phyloP scores from a whole-genome alignment of 2,329 filamentous ascomycete genomes.

The Talaromyces piceae region DNA sequence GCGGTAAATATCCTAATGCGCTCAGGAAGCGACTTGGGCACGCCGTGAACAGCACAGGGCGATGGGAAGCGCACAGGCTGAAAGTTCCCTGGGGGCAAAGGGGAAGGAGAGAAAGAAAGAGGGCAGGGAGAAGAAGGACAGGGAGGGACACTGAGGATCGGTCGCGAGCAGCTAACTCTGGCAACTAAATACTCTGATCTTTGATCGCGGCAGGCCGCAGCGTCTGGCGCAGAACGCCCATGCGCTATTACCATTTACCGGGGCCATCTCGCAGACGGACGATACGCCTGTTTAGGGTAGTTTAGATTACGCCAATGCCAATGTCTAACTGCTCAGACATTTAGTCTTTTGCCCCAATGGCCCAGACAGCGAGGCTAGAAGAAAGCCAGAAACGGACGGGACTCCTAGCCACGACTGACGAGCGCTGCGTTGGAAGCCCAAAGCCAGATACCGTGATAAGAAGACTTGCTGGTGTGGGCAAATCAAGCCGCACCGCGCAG shows the following conservation, averaged over 20 bases:
- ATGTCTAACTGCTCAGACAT: neutral
- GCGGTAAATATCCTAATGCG: neutral
- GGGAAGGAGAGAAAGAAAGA: neutral
- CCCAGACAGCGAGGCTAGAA: no score
- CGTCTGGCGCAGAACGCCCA: neutral
- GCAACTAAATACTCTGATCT: neutral
- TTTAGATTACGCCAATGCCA: neutral
- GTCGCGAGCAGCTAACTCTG: neutral
- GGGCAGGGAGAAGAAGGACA: neutral
- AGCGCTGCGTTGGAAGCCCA: no score
- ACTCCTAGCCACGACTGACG: neutral
- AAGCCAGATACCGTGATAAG: no score
- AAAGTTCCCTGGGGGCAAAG: neutral
- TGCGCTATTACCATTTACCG: neutral
- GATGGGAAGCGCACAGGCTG: neutral
- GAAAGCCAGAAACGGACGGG: neutral
- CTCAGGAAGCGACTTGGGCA: neutral
- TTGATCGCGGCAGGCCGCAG: neutral
- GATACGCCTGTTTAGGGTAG: neutral
- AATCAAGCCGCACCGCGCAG: neutral
- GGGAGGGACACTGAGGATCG: neutral
- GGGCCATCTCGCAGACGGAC: neutral
- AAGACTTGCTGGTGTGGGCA: neutral
- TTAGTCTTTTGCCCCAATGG: neutral
- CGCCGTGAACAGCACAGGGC: neutral